Conservation (phyloP, 257 asterid species). For the Craterostigma plantagineum region DNA sequence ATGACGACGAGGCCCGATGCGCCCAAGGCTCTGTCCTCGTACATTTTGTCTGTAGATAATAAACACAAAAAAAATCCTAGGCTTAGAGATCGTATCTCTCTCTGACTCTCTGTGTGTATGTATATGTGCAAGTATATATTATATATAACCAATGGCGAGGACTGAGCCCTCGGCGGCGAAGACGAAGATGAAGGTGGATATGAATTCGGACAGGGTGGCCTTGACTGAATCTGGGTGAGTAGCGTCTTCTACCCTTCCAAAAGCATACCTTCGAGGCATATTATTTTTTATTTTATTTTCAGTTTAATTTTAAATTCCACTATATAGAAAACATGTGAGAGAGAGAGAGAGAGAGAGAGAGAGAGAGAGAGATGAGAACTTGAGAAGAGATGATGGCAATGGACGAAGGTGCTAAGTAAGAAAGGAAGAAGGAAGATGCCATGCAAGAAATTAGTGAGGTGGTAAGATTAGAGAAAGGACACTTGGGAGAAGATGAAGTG, state of each 20-base stretch:
- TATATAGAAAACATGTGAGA: background rate
- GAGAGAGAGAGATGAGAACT: background rate
- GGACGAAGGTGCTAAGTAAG: background rate
- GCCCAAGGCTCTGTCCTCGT: slow-evolving; percentile 24
- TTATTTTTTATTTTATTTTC: background rate
- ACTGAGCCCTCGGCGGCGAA: slow-evolving; percentile 84
- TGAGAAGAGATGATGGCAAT: no score
- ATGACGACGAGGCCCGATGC: slow-evolving; percentile 40
- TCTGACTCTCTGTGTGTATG: background rate
- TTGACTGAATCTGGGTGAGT: slow-evolving; percentile 79
- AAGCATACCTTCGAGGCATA: slow-evolving; percentile 64
- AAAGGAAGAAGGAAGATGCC: background rate
- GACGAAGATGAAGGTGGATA: slow-evolving; percentile 76
- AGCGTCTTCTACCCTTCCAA: slow-evolving; percentile 81
- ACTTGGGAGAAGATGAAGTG: slow-evolving; percentile 53
- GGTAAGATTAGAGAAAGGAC: slow-evolving; percentile 23
- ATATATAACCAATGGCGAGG: slow-evolving; percentile 53
- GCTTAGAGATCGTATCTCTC: no score
- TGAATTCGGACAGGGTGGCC: slow-evolving; percentile 71
- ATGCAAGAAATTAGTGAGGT: background rate
- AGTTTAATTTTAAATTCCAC: no score
- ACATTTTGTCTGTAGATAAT: slow-evolving; percentile 31
- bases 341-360: background rate
- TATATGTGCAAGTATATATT: no score
- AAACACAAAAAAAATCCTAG: no score